A percentile compares a stretch with the other conserved stretches of the same genome.
phyloP scores from a whole-genome alignment of 495 filamentous ascomycete genomes.

The Geoglossum glabrum region DNA sequence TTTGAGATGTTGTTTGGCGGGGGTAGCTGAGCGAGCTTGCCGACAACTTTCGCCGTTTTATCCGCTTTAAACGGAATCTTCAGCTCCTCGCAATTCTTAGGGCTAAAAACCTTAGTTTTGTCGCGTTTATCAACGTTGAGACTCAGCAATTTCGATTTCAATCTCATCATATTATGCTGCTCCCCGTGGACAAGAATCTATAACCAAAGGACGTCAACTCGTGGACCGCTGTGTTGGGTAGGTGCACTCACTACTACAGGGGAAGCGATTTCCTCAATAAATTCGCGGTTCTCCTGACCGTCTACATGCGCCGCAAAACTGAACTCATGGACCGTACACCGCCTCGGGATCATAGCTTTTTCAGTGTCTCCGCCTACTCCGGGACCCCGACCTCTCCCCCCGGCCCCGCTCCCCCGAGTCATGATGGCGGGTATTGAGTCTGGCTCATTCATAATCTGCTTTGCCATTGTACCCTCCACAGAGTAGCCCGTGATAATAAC shows the following conservation, averaged over 20 bases:
- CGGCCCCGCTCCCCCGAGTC: conserved; percentile 37
- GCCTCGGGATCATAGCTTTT: conserved; percentile 76
- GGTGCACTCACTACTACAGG: conserved; percentile 61
- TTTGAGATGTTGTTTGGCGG: conserved; percentile 27
- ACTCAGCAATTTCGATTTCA: conserved; percentile 85
- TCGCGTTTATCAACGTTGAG: conserved; percentile 60
- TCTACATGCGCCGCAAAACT: conserved; percentile 95
- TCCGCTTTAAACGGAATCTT: conserved; percentile 89
- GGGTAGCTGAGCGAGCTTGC: conserved; percentile 65
- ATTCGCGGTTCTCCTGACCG: conserved; percentile 82
- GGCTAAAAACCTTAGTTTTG: conserved; percentile 53
- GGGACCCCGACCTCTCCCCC: conserved; percentile 27
- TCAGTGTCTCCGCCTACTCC: conserved; percentile 35
- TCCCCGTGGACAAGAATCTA: conserved; percentile 93
- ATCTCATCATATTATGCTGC: conserved; percentile 91
- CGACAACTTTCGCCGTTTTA: conserved; percentile 89
- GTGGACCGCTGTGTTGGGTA: not conserved
- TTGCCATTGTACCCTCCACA: conserved; percentile 97
- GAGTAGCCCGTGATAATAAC: conserved; percentile 95
- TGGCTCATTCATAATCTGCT: conserved; percentile 79
- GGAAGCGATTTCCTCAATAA: conserved; percentile 80
- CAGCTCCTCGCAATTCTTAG: conserved; percentile 88
- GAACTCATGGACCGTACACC: conserved; percentile 80
- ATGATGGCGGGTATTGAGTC: conserved; percentile 85
- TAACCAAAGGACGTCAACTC: not conserved